These are phyloP conservation scores for Coniochaeta sp. DNA, from an alignment of 2,329 filamentous ascomycete species.

Conservation along the genomic window DNA sequence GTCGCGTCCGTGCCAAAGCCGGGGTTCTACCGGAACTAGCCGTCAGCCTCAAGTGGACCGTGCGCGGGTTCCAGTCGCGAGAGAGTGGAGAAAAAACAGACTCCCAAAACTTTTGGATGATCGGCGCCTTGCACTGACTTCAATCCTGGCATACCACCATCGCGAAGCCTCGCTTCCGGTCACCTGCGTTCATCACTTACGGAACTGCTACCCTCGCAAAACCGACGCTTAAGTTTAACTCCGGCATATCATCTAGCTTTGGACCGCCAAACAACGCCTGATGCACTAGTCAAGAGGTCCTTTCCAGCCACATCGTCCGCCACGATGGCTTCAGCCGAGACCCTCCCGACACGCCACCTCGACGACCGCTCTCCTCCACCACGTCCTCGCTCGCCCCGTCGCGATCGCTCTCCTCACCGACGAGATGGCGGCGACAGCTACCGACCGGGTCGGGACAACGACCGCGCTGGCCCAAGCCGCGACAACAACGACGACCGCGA, in stretches of 20 bases:
- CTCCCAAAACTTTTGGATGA: background rate
- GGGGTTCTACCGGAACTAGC: background rate
- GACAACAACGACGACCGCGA: conserved; percentile 46
- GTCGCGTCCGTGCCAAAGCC: background rate
- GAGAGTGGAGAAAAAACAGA: background rate
- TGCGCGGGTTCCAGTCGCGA: background rate
- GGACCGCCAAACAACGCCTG: background rate
- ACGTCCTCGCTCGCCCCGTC: conserved; percentile 10
- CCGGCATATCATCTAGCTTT: background rate
- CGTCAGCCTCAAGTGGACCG: background rate
- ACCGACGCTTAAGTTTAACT: too few species aligned
- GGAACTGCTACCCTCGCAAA: too few species aligned
- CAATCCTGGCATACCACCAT: too few species aligned
- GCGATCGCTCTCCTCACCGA: conserved; percentile 10
- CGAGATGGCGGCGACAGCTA: conserved; percentile 46
- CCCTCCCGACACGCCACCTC: conserved; percentile 13
- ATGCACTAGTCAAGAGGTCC: background rate
- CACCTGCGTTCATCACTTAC: background rate
- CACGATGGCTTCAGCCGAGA: conserved; percentile 14
- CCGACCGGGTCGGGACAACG: conserved; percentile 34
- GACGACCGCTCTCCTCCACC: conserved; percentile 13
- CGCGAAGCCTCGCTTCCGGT: too few species aligned
- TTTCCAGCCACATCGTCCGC: conserved; percentile 4
- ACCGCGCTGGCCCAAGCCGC: conserved; percentile 24
- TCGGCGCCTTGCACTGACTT: background rate